phyloP scores from a whole-genome alignment of 2,329 filamentous ascomycete species.

The Aspergillaceae sp. region DNA sequence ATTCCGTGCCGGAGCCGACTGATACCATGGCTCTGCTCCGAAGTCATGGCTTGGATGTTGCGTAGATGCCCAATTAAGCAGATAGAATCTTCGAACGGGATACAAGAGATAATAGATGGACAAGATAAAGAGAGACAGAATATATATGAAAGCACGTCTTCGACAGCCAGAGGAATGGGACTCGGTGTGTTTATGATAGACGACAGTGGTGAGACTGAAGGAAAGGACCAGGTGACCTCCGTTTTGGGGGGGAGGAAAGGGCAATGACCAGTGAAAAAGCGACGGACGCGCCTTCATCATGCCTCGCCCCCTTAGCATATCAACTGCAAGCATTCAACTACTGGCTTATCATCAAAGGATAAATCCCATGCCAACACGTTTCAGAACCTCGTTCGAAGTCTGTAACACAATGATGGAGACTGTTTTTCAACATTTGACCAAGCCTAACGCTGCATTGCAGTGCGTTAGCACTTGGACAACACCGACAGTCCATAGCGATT shows the following conservation, averaged over 20 bases:
- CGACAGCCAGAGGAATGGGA: neutral
- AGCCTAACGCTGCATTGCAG: too few species aligned
- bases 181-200: neutral
- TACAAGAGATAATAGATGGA: neutral
- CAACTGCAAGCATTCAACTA: too few species aligned
- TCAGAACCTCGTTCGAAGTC: too few species aligned
- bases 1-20: constrained; percentile 7
- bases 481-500: too few species aligned
- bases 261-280: neutral
- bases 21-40: neutral
- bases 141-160: neutral
- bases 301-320: too few species aligned
- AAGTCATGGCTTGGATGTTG: constrained; percentile 1
- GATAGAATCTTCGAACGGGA: neutral
- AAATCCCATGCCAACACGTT: too few species aligned
- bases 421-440: too few species aligned
- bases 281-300: neutral
- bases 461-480: too few species aligned
- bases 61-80: neutral
- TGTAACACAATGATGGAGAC: too few species aligned
- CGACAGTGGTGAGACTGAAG: neutral
- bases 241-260: neutral
- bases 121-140: neutral
- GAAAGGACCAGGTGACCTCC: neutral
- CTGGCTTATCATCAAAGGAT: too few species aligned